These are phyloP conservation scores for Psilocybe cubensis DNA, from an alignment of 768 basidiomycete species.

Conservation along the genomic window DNA sequence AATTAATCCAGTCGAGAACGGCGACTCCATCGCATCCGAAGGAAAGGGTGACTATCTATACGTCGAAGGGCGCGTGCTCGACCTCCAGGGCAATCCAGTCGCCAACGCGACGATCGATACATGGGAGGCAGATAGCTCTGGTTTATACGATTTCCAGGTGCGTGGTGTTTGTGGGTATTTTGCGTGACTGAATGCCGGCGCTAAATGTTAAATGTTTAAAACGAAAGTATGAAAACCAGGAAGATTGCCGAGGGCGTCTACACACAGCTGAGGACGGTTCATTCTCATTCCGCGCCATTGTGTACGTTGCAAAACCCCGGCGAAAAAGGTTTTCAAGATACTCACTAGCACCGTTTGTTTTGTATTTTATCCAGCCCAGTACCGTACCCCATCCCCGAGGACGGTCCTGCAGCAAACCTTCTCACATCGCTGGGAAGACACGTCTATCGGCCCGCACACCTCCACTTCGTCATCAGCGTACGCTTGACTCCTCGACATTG, in stretches of 20 bases:
- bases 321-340: too few species aligned
- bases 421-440: slow-evolving; percentile 64
- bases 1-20: slow-evolving; percentile 57
- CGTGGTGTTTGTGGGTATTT: too few species aligned
- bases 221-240: slow-evolving; percentile 50
- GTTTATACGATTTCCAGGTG: slow-evolving; percentile 46
- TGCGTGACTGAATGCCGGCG: too few species aligned
- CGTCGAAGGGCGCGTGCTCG: slow-evolving; percentile 71
- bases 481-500: too few species aligned
- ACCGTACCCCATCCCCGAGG: slow-evolving; percentile 75
- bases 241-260: slow-evolving; percentile 72
- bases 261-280: slow-evolving; percentile 60
- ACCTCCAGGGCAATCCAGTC: slow-evolving; percentile 68
- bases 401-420: slow-evolving; percentile 75
- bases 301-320: slow-evolving; percentile 44
- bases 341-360: too few species aligned
- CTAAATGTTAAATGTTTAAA: neutral
- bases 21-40: slow-evolving; percentile 83
- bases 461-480: slow-evolving; percentile 75
- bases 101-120: slow-evolving; percentile 72
- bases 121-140: slow-evolving; percentile 77
- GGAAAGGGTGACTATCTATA: slow-evolving; percentile 87
- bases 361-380: slow-evolving; percentile 41
- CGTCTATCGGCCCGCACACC: slow-evolving; percentile 76
- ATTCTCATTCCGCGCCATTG: slow-evolving; percentile 73